Evolutionary conservation across 495 filamentous ascomycete genomes (phyloP).

Genomic region (Copromyces sp.): DNA sequence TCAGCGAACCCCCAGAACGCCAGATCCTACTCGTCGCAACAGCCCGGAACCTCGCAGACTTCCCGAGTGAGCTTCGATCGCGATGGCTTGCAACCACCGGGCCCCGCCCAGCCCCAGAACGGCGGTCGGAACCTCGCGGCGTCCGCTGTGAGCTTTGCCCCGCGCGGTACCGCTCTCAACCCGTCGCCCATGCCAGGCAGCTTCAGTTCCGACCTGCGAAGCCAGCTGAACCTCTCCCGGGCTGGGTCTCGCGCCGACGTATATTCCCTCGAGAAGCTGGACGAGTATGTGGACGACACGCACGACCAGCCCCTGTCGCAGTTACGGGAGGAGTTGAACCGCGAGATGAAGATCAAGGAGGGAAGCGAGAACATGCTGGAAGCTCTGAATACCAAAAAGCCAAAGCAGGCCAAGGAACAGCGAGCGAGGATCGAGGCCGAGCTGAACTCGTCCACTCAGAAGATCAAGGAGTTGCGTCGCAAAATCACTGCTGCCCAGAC

Average conservation of each 20-base stretch:
- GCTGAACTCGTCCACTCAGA: conserved; percentile 79
- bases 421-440: conserved; percentile 79
- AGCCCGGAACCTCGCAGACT: conserved; percentile 25
- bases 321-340: conserved; percentile 72
- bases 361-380: conserved; percentile 96
- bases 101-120: conserved; percentile 8
- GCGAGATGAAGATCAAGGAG: conserved; percentile 93
- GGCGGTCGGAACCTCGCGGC: conserved; percentile 45
- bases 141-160: conserved; percentile 49
- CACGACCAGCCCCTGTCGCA: conserved; percentile 65
- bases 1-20: conserved; percentile 60
- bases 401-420: conserved; percentile 91
- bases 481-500: conserved; percentile 62
- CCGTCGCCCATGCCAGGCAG: conserved; percentile 72
- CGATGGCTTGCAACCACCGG: conserved; percentile 41
- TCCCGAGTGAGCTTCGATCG: conserved; percentile 39
- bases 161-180: conserved; percentile 54
- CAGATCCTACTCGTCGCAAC: conserved; percentile 45
- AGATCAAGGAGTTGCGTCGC: conserved; percentile 70
- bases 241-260: conserved; percentile 60
- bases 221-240: conserved; percentile 55
- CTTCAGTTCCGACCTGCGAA: conserved; percentile 85
- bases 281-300: conserved; percentile 49
- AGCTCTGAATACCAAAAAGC: conserved; percentile 86
- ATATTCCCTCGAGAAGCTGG: conserved; percentile 50